A percentile compares a stretch with the other conserved stretches of the same genome.
Conservation (phyloP, 192 early-diverging fungal species). For the Backusella sp. region DNA sequence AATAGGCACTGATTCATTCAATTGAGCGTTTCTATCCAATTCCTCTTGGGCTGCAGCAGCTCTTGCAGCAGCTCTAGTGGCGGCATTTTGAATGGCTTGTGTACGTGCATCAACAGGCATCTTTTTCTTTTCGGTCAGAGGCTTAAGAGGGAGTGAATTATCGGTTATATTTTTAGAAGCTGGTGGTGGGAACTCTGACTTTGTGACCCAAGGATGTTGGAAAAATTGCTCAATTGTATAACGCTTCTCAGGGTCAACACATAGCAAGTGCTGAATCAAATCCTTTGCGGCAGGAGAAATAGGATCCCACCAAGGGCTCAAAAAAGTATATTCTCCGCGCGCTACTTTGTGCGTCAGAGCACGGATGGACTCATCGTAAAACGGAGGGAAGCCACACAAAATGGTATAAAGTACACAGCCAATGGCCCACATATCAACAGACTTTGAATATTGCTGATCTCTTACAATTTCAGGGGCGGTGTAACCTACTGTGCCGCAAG, state of each 20-base stretch:
- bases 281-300: constrained; percentile 76
- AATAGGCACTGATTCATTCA: neutral
- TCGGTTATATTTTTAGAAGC: neutral
- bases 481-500: constrained; percentile 91
- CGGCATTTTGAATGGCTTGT: constrained; percentile 21
- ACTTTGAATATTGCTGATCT: constrained; percentile 75
- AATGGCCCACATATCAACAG: constrained; percentile 86
- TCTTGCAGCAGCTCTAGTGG: neutral
- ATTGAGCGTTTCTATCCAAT: neutral
- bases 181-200: neutral
- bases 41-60: neutral
- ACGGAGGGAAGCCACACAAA: constrained; percentile 79
- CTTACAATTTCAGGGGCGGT: constrained; percentile 91
- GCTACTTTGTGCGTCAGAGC: constrained; percentile 84
- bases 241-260: constrained; percentile 67
- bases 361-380: constrained; percentile 79
- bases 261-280: constrained; percentile 64
- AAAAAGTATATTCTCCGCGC: constrained; percentile 80
- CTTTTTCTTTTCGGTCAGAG: neutral
- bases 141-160: neutral
- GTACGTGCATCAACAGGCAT: neutral
- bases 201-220: constrained; percentile 71
- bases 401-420: constrained; percentile 86
- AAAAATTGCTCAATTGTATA: constrained; percentile 83
- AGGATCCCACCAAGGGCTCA: constrained; percentile 90